These are phyloP conservation scores for Lepidopterella palustris DNA, from an alignment of 495 filamentous ascomycete species.

Conservation along the genomic window DNA sequence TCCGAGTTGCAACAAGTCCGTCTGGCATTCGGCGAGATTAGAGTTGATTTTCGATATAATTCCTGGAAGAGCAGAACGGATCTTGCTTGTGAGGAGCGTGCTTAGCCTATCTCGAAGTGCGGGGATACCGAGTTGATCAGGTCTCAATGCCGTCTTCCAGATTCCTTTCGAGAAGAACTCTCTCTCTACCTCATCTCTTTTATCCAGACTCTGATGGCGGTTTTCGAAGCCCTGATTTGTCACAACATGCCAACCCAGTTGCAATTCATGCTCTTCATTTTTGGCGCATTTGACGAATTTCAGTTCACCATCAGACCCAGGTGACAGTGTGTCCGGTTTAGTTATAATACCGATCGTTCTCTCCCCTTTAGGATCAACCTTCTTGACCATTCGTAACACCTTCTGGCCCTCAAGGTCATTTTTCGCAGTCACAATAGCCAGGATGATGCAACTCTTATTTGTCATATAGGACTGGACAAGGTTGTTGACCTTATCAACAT, in stretches of 20 bases:
- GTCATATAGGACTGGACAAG: slow-evolving; percentile 14
- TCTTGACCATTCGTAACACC: slow-evolving; percentile 40
- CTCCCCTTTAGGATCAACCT: slow-evolving; percentile 40
- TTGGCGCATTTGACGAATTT: slow-evolving; percentile 12
- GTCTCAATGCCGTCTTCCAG: not conserved
- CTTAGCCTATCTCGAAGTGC: not conserved
- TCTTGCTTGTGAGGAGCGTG: not conserved
- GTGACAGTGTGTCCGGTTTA: slow-evolving; percentile 40
- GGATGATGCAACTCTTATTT: slow-evolving; percentile 49
- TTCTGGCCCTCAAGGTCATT: slow-evolving; percentile 46
- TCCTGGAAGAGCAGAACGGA: not conserved
- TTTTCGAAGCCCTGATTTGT: not conserved
- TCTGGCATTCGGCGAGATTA: not conserved
- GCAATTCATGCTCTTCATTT: slow-evolving; percentile 12
- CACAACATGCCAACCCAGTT: slow-evolving; percentile 15
- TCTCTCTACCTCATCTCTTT: not conserved
- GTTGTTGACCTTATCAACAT: slow-evolving; percentile 4
- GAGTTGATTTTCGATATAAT: not conserved
- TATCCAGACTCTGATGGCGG: not conserved
- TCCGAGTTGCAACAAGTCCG: not conserved
- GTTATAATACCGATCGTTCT: slow-evolving; percentile 52
- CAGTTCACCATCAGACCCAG: slow-evolving; percentile 22
- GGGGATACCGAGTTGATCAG: not conserved
- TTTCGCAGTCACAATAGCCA: slow-evolving; percentile 54
- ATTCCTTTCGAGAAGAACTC: not conserved